Evolutionary conservation across 106 monocot genomes (phyloP), one percentile per base, ranked within the genome.

Genomic region (Agapanthus africanus): DNA sequence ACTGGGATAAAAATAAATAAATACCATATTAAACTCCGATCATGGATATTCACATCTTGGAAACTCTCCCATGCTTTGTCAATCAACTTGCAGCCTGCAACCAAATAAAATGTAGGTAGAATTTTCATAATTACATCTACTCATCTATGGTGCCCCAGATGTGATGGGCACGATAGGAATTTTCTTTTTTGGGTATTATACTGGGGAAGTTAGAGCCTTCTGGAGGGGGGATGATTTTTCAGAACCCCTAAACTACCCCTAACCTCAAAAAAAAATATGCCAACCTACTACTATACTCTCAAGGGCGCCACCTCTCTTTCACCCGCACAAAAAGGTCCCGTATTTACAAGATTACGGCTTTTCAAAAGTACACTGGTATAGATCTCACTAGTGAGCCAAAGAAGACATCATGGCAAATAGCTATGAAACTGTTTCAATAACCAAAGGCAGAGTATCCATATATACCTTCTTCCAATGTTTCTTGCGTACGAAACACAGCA

Each of bases 401-500:
- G 32, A 61, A 61, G 61, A 61, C 19, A 30, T 9, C 1, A 61
- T 16, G 35, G n/a, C n/a, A 18, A 35, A 36, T 34, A 61, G 19
- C 35, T 6, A 61, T 1, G 15, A 32, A 16, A 59, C 15, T 59
- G 35, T 59, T 4, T 32, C 59, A 10, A 19, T 6, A 61, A 35
- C 16, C 0, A 56, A 7, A 56, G 28, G 6, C 4, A 21, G 4
- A 56, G 10, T 1, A 19, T 34, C 19, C 61, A 61, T 61, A 41
- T 39, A 56, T 67, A 88, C 91, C 97, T 99, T 99, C 97, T 74
- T 87, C 89, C 30, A 99, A 65, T 40, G 92, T 92, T 78, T 99
- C 92, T 71, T 99, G 92, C 30, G 87, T 99, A 70, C 97, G 86
- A 73, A 99, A 99, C 2, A 99, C 97, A 66, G 92, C 97, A 77